Percentiles rank a stretch among this genome's conserved stretches.
These are phyloP conservation scores for Aspergillus chevalieri DNA, from an alignment of 2,329 filamentous ascomycete species.

Conservation along the genomic window DNA sequence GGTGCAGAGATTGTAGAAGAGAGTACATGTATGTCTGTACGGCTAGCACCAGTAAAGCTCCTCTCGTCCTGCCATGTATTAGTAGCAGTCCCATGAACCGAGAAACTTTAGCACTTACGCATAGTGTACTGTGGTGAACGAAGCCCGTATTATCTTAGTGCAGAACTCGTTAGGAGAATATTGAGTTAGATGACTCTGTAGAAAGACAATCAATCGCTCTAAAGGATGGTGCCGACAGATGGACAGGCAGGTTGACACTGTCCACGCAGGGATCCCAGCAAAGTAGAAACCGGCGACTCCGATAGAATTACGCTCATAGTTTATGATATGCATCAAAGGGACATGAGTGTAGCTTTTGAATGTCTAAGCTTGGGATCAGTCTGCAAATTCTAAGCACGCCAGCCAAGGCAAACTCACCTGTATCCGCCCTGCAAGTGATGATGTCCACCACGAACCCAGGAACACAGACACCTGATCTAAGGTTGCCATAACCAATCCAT, in stretches of 20 bases:
- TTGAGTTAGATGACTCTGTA: conserved; percentile 22
- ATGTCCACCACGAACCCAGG: conserved; percentile 38
- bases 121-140: conserved; percentile 23
- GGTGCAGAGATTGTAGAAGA: conserved; percentile 36
- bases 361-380: conserved; percentile 21
- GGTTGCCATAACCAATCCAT: conserved; percentile 36
- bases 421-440: conserved; percentile 32
- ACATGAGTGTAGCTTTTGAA: conserved; percentile 32
- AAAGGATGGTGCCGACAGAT: conserved; percentile 35
- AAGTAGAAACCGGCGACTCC: conserved; percentile 35
- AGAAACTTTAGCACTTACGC: conserved; percentile 18
- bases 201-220: conserved; percentile 25
- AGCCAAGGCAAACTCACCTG: conserved; percentile 23
- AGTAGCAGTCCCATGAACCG: conserved; percentile 5
- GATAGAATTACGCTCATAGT: conserved; percentile 27
- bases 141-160: conserved; percentile 19
- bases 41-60: conserved; percentile 31
- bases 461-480: conserved; percentile 37
- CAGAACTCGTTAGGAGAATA: conserved; percentile 18
- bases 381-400: neutral
- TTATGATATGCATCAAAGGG: conserved; percentile 32
- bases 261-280: conserved; percentile 37
- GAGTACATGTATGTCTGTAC: conserved; percentile 40
- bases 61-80: conserved; percentile 25
- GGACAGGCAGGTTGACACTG: conserved; percentile 29